These are phyloP conservation scores for Colletotrichum tofieldiae DNA, from an alignment of 2,329 filamentous ascomycete genomes.

Conservation along the genomic window DNA sequence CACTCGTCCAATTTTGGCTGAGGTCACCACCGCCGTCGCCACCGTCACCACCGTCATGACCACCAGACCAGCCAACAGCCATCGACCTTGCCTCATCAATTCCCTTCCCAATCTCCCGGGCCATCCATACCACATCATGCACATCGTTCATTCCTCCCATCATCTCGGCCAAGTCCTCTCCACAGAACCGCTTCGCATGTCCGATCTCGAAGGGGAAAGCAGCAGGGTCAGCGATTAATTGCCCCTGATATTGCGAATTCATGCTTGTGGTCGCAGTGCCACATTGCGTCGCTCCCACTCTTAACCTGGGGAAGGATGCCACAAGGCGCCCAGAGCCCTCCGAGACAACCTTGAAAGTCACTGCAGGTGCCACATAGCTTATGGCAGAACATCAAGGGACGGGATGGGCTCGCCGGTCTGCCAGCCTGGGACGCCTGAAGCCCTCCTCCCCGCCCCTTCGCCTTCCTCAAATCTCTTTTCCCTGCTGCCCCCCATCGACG, in stretches of 20 bases:
- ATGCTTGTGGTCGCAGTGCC: constrained; percentile 24
- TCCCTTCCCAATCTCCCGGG: constrained; percentile 27
- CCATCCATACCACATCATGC: constrained; percentile 19
- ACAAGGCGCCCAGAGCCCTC: constrained; percentile 8
- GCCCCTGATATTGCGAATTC: constrained; percentile 36
- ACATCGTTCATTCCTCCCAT: constrained; percentile 20
- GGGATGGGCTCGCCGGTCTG: constrained; percentile 7
- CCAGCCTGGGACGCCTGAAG: constrained; percentile 7
- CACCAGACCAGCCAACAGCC: constrained; percentile 18
- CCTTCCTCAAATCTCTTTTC: constrained; percentile 9
- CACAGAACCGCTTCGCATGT: constrained; percentile 2
- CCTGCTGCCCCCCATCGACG: constrained; percentile 1
- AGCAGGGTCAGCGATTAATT: constrained; percentile 36
- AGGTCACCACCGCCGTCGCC: constrained; percentile 28
- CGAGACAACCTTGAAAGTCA: neutral
- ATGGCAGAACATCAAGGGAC: constrained; percentile 11
- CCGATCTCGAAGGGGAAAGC: constrained; percentile 20
- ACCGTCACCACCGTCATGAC: constrained; percentile 23
- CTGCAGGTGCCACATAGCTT: constrained; percentile 14
- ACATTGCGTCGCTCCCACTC: constrained; percentile 18
- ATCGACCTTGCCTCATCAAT: constrained; percentile 29
- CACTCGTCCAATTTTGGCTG: constrained; percentile 11
- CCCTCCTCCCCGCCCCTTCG: constrained; percentile 9
- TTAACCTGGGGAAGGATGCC: constrained; percentile 15
- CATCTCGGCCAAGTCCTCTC: constrained; percentile 4